Conservation (phyloP, 225 moss, liverwort and hornwort genomes). For the Polytrichum commune region DNA sequence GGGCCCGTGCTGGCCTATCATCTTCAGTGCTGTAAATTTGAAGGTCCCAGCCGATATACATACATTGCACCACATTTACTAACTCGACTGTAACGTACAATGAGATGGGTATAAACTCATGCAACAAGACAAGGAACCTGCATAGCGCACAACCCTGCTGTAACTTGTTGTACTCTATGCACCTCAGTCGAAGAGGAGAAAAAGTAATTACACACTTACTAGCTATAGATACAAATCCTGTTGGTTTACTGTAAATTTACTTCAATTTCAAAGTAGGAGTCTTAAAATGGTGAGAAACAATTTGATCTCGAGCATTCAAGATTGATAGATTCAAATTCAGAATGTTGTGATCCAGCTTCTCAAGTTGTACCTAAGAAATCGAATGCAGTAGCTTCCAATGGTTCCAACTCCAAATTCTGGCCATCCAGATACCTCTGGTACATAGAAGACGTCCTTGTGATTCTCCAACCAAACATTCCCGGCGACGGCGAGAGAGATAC, state of each 20-base stretch:
- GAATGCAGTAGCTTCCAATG: conserved; percentile 20
- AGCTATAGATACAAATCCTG: too few species aligned
- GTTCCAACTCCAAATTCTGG: conserved; percentile 20
- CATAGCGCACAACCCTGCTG: not conserved
- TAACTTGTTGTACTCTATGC: too few species aligned
- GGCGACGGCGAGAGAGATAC: conserved; percentile 56
- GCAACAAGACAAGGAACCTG: conserved; percentile 73
- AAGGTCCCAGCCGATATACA: conserved; percentile 71
- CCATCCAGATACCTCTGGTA: conserved; percentile 24
- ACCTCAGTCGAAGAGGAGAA: too few species aligned
- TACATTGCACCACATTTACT: conserved; percentile 78
- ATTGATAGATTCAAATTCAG: too few species aligned
- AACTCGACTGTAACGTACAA: conserved; percentile 84
- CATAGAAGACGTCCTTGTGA: conserved; percentile 34
- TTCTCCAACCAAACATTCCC: conserved; percentile 26
- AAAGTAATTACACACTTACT: too few species aligned
- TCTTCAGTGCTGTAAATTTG: conserved; percentile 57
- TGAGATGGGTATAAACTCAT: conserved; percentile 86
- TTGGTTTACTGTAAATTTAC: too few species aligned
- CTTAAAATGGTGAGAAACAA: too few species aligned
- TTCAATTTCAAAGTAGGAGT: too few species aligned
- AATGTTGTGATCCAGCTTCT: too few species aligned
- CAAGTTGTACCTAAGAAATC: conserved; percentile 30
- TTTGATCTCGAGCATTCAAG: too few species aligned
- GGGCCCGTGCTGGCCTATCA: conserved; percentile 52